Evolutionary conservation across 73 alveolate species (phyloP).

Genomic region (Paramecium bursaria): DNA sequence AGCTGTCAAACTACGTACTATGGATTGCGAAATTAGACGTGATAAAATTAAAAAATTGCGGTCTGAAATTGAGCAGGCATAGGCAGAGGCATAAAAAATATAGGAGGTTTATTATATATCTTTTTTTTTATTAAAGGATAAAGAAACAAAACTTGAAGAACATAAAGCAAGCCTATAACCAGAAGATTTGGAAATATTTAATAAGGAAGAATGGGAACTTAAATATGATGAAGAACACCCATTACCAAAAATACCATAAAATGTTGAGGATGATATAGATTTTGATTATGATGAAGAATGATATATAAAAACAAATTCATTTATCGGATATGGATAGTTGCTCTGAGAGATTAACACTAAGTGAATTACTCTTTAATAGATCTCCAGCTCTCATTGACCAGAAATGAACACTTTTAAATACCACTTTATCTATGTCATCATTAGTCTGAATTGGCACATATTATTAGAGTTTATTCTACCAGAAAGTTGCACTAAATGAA

Average conservation of each 20-base stretch:
- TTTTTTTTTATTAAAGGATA: not conserved
- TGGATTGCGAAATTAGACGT: conserved; percentile 40
- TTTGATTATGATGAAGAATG: conserved; percentile 62
- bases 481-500: no score
- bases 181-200: conserved; percentile 29
- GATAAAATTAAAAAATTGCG: conserved; percentile 43
- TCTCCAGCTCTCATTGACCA: no score
- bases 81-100: not conserved
- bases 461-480: no score
- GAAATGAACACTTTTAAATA: no score
- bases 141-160: conserved; percentile 54
- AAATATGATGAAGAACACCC: conserved; percentile 43
- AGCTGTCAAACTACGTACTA: not conserved
- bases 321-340: no score
- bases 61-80: not conserved
- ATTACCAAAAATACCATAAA: conserved; percentile 23
- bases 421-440: no score
- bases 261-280: conserved; percentile 58
- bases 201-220: conserved; percentile 58
- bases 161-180: not conserved
- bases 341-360: no score
- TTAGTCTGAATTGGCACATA: no score
- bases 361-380: no score
- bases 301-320: not conserved
- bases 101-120: conserved; percentile 16